Evolutionary conservation across 305 asterid species (phyloP).

Genomic region (Withania somnifera): DNA sequence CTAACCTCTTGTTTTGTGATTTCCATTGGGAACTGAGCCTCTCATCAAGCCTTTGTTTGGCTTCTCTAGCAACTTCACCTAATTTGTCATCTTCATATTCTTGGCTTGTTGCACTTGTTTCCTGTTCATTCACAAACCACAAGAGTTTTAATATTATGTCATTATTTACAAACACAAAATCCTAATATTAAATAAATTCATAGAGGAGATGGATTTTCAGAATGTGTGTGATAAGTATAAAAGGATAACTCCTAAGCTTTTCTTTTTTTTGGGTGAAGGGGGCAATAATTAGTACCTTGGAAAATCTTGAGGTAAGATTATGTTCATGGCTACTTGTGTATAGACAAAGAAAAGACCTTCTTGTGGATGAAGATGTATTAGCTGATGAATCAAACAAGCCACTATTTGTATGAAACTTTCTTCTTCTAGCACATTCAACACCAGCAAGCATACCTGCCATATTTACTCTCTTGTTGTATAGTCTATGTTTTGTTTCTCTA

Average conservation of each 20-base stretch:
- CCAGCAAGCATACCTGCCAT: conserved; percentile 61
- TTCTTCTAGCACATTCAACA: conserved; percentile 51
- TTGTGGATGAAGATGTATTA: conserved; percentile 9
- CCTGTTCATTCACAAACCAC: not conserved
- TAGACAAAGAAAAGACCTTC: conserved; percentile 40
- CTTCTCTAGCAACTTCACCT: conserved; percentile 38
- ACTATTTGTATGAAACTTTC: conserved; percentile 30
- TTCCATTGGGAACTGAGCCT: conserved; percentile 27
- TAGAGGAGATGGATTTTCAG: not conserved
- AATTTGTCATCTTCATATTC: conserved; percentile 19
- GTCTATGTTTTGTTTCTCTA: not conserved
- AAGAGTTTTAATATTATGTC: not conserved
- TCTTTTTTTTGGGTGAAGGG: too few species aligned
- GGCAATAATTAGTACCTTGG: conserved; percentile 15
- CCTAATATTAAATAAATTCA: too few species aligned
- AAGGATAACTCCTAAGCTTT: too few species aligned
- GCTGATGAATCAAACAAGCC: conserved; percentile 6
- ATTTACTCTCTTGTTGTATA: not conserved
- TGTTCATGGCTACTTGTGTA: conserved; percentile 27
- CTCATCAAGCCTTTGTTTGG: conserved; percentile 41
- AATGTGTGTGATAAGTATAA: not conserved
- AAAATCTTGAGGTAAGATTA: conserved; percentile 16
- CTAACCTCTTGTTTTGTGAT: conserved; percentile 27
- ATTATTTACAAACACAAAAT: not conserved
- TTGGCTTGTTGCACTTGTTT: conserved; percentile 19